Percentiles rank a stretch among this genome's conserved stretches.
Evolutionary conservation across 768 basidiomycete genomes (phyloP).

Genomic region (Daedaleopsis sinensis): DNA sequence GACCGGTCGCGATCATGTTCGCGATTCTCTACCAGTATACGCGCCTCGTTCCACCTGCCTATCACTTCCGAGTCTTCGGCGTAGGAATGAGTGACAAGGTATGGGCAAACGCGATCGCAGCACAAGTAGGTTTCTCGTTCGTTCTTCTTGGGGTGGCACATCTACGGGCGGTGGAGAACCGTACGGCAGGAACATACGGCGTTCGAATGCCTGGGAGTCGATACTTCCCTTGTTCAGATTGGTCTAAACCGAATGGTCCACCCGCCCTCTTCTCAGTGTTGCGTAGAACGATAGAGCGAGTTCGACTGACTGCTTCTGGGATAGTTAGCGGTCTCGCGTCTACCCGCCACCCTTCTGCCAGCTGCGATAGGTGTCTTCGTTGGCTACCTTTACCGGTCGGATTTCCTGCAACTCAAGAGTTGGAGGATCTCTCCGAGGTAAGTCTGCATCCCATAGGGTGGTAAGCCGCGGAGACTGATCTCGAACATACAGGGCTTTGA

Average conservation of each 20-base stretch:
- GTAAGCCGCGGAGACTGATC: not conserved
- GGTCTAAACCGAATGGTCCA: too few species aligned
- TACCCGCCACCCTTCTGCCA: constrained; percentile 66
- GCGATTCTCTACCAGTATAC: constrained; percentile 83
- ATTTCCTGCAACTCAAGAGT: constrained; percentile 74
- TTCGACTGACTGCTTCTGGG: not conserved
- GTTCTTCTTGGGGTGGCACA: not conserved
- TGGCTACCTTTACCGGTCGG: constrained; percentile 84
- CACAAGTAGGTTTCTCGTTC: constrained; percentile 53
- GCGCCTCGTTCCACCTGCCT: constrained; percentile 74
- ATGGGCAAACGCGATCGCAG: constrained; percentile 68
- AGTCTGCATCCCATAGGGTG: not conserved
- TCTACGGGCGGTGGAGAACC: not conserved
- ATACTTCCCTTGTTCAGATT: too few species aligned
- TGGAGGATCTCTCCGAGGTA: constrained; percentile 68
- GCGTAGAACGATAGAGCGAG: not conserved
- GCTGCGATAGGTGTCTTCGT: constrained; percentile 66
- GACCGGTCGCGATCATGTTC: constrained; percentile 77
- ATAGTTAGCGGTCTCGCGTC: constrained; percentile 69
- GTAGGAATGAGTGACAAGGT: constrained; percentile 77
- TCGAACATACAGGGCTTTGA: constrained; percentile 37
- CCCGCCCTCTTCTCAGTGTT: not conserved
- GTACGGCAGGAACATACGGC: not conserved
- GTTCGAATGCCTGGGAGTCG: not conserved
- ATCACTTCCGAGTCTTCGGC: constrained; percentile 77